Conservation (phyloP, 306 rosid species). For the peach (Prunus persica) region Prunus_persica_NCBIv2 NC_034010.1:2095501-2096000, state of each 20-base stretch:
- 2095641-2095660: conserved; percentile 24
- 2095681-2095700: not conserved
- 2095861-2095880: not conserved
- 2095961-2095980: conserved; percentile 29
- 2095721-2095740: not conserved
- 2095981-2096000: conserved; percentile 21
- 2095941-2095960: conserved; percentile 14
- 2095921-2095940: not conserved
- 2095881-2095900: not conserved
- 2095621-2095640: conserved; percentile 23
- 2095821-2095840: not conserved
- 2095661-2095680: conserved; percentile 29
- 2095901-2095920: conserved; percentile 8
- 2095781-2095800: not conserved
- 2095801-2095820: not conserved
- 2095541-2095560: conserved; percentile 1
- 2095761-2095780: not conserved
- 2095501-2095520: not conserved
- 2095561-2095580: not conserved
- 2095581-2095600: not conserved
- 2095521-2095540: conserved; percentile 5
- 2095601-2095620: conserved; percentile 28
- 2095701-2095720: conserved; percentile 9
- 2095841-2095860: not conserved
- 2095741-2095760: not conserved